Evolutionary conservation across 1,284 basidiomycete genomes (phyloP), one percentile per base, ranked within the genome.

Genomic region (Cryptococcus sp.): DNA sequence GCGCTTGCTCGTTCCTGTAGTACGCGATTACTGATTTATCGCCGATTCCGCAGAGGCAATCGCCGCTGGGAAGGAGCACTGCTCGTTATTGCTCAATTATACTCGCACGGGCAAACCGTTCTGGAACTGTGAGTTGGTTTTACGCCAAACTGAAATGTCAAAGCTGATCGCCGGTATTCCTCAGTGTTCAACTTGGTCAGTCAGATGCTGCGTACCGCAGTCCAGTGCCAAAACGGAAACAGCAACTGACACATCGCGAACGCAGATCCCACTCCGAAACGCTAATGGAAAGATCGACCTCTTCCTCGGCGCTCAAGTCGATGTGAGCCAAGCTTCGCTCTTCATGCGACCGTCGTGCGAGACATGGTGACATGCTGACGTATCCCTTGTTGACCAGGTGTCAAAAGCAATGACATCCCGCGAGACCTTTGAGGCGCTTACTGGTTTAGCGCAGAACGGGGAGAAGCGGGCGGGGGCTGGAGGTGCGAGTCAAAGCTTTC

Each of bases 81-180:
- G 58, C 22, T 60, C 58, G 15, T 48, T 65, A 50, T 40, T 65
- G n/a, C 42, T 65, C 46, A 65, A 65, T 19, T 65, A 65, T 49
- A 62, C 60, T 6, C 39, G 63, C 13, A 65, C 63, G 15, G 63
- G 63, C 5, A 57, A 51, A 47, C 60, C 63, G 16, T 65, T 65
- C 54, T 65, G 63, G 63, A 65, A 65, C 30, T 49, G 63, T 65
- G 47, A 55, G 63, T 59, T 35, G 6, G 19, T 22, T 5, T 23
- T 22, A 47, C 5, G 22, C 6, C 22, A 23, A n/a, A 25, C 25
- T 5, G 3, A 16, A 1, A 43, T 15, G 25, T 3, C n/a, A 11
- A 20, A 27, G 47, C 54, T 55, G 39, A 55, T 22, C 22, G 5
- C 20, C 3, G 25, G 53, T 25, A 10, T 35, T 35, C 8, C 11